Percentiles rank a stretch among this genome's conserved stretches.
These are phyloP conservation scores for Cystobasidium ongulense DNA, from an alignment of 768 basidiomycete genomes.

Conservation along the genomic window DNA sequence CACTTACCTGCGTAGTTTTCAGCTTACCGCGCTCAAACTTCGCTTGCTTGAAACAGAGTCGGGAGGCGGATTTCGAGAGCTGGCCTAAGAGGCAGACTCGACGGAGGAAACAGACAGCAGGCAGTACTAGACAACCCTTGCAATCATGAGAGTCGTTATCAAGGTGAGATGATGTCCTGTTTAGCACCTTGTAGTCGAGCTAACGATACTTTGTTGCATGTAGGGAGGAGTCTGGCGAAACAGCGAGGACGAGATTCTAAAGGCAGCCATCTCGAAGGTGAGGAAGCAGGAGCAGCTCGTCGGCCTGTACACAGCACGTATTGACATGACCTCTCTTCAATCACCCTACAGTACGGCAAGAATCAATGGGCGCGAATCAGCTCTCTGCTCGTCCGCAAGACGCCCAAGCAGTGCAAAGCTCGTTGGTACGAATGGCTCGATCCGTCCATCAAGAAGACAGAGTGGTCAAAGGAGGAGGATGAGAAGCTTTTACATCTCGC, in stretches of 20 bases:
- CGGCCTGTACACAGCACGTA: neutral
- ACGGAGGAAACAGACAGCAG: neutral
- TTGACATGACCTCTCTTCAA: neutral
- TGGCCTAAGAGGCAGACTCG: neutral
- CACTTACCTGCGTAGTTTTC: no score
- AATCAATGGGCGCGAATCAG: slow-evolving; percentile 99
- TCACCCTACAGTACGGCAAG: slow-evolving; percentile 79
- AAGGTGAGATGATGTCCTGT: slow-evolving; percentile 27
- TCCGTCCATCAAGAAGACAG: slow-evolving; percentile 98
- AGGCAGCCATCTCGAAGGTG: slow-evolving; percentile 72
- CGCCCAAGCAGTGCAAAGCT: slow-evolving; percentile 94
- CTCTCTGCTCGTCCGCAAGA: slow-evolving; percentile 92
- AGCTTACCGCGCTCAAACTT: no score
- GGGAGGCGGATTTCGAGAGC: no score
- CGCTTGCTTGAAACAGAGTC: no score
- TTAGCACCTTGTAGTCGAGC: neutral
- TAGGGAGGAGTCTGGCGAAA: slow-evolving; percentile 54
- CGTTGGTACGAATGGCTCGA: slow-evolving; percentile 59
- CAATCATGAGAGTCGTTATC: slow-evolving; percentile 37
- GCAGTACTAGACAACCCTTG: neutral
- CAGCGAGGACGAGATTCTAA: slow-evolving; percentile 92
- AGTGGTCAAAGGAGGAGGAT: slow-evolving; percentile 99
- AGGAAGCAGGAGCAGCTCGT: slow-evolving; percentile 28
- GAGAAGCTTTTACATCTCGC: slow-evolving; percentile 96
- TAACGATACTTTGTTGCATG: neutral